Conservation (phyloP, 1,139 yeast species). For the Geotrichum fermentans region DNA sequence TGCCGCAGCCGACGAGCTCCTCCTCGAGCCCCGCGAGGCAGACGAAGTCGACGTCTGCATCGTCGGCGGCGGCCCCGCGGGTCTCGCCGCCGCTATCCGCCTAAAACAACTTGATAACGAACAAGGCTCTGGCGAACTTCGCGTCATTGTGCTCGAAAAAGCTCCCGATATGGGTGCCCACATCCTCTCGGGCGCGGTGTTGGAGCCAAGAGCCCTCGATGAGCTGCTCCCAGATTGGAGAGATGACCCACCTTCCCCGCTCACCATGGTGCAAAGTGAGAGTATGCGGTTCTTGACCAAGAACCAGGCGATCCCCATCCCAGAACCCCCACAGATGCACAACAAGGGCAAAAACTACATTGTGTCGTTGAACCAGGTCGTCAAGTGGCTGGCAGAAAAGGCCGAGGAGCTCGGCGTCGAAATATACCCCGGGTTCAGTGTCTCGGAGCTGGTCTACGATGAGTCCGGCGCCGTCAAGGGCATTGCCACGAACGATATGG, state of each 20-base stretch:
- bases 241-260: constrained; percentile 59
- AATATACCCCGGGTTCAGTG: constrained; percentile 85
- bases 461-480: constrained; percentile 64
- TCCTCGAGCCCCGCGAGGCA: constrained; percentile 58
- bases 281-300: constrained; percentile 65
- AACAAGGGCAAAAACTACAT: constrained; percentile 79
- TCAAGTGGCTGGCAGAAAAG: constrained; percentile 73
- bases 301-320: constrained; percentile 58
- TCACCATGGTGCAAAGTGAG: constrained; percentile 70
- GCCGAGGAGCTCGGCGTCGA: constrained; percentile 96
- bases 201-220: constrained; percentile 80
- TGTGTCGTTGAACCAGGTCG: constrained; percentile 76
- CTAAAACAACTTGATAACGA: constrained; percentile 78
- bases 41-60: constrained; percentile 91
- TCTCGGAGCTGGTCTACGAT: constrained; percentile 69
- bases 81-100: constrained; percentile 86
- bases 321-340: constrained; percentile 89
- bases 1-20: constrained; percentile 17
- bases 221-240: constrained; percentile 75
- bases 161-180: constrained; percentile 89
- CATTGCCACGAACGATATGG: constrained; percentile 91
- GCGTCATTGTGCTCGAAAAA: constrained; percentile 87
- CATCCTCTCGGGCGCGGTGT: constrained; percentile 86
- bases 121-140: constrained; percentile 58
- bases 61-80: constrained; percentile 98